Base-by-base conservation (phyloP, 2,329 filamentous ascomycete genomes). In the Fusarium musae region DNA sequence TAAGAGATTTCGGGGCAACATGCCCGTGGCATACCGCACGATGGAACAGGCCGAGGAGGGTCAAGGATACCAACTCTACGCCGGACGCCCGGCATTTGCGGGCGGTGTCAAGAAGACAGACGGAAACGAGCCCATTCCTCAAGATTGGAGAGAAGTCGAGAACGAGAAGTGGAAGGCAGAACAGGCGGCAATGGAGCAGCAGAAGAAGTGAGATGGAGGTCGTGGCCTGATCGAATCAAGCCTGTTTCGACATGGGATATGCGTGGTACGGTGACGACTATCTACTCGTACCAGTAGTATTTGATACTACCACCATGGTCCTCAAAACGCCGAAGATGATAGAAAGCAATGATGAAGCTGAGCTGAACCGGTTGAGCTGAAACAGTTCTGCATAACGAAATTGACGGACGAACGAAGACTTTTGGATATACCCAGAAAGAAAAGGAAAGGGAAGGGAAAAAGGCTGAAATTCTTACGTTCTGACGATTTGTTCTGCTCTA, bases 1-100 rank as follows among this genome's bases (percentile, higher is more conserved):
- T 82, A 98, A 98, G 86, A 93, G 96, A 39, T 98, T 99, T 84
- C 90, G 96, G 63, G 96, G 96, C 66, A 98, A 98, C 85, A 90
- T 94, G 82, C 95, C 96, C 60, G 91, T 97, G 74, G 87, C 90
- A 30, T 89, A 92, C 74, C 87, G 85, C 79, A 84, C 86, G 66
- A 84, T 91, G 77, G 87, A 91, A 79, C 71, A 76, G 59, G 82
- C 89, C 63, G 91, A 93, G 75, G 85, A 85, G 16, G 86, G 85
- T 70, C 84, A 85, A 61, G 88, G 89, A 8, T 89, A 91, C 79
- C 92, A 96, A 85, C 82, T 97, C 75, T 97, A 97, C 82, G 93
- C 91, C 21, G 94, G 94, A 37, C 90, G 90, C 79, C 87, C 91
- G 50, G 93, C 92, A 13, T 94, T 93, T 80, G 85, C 85, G 16